Evolutionary conservation across 495 filamentous ascomycete species (phyloP), one percentile per base, ranked within the genome.

Genomic region (Tuber borchii): DNA sequence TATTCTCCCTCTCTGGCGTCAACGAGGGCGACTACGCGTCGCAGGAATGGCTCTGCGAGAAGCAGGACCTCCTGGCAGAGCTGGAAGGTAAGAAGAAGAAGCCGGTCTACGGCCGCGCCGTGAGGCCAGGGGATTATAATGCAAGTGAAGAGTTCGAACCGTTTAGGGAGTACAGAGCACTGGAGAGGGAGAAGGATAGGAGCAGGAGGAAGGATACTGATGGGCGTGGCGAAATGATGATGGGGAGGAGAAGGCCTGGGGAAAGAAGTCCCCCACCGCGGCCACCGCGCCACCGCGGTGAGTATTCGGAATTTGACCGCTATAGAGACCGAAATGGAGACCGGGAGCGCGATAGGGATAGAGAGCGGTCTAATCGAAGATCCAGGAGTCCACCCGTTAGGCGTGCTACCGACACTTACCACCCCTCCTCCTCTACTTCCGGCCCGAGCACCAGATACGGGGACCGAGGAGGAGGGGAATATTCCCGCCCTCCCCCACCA

Each of bases 1-100:
- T 70, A 17, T 80, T 81, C 72, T 81, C 75, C 45, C 69, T 80
- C 56, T 71, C 78, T 19, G 75, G 82, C 31, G 75, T 80, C 70
- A 73, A 80, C n/a, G 73, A 70, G 17, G 71, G 73, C 14, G 75
- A 56, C n/a, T 74, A 75, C 37, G 71, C 74, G 68, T 73, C 75
- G 4, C 78, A 79, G 72, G 78, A 79, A 34, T 79, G 78, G 78
- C 77, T 79, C 22, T 74, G 78, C 31, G 74, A 43, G 17, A 72
- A 75, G 69, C 72, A 61, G 39, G 78, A 79, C 70, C 78, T 70
- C 48, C 78, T 79, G 31, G 70, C 56, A 42, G 73, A 75, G 46
- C 70, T 79, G 19, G 56, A 65, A 26, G 14, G 17, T 12, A 19
- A 45, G 26, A 48, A 44, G 42, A 75, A 71, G 48, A 65, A 17